A percentile compares a stretch with the other conserved stretches of the same genome.
phyloP scores from a whole-genome alignment of 1,139 yeast genomes.

The Wickerhamiella infanticola region DNA sequence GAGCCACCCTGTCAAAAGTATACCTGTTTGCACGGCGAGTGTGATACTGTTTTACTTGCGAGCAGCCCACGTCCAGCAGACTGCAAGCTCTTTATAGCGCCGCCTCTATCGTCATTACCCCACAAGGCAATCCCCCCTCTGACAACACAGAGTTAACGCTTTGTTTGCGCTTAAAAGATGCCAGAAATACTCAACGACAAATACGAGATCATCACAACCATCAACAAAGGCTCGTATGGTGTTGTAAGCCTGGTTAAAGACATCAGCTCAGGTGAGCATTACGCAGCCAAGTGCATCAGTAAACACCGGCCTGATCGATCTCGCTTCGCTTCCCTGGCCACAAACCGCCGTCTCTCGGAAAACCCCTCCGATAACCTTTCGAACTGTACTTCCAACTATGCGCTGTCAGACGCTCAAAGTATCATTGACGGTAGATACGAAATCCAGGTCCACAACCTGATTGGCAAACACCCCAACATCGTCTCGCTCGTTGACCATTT shows the following conservation, averaged over 20 bases:
- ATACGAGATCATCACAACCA: slow-evolving; percentile 57
- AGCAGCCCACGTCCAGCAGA: too few relatives aligned
- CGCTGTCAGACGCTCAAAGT: slow-evolving; percentile 14
- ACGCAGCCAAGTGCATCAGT: slow-evolving; percentile 71
- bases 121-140: too few relatives aligned
- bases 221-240: slow-evolving; percentile 91
- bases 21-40: too few relatives aligned
- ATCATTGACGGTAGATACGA: slow-evolving; percentile 58
- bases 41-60: too few relatives aligned
- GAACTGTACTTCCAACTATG: neutral
- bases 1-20: too few relatives aligned
- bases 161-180: neutral
- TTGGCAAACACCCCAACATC: slow-evolving; percentile 48
- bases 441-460: slow-evolving; percentile 52
- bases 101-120: too few relatives aligned
- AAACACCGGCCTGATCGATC: slow-evolving; percentile 19
- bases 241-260: slow-evolving; percentile 80
- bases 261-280: slow-evolving; percentile 36
- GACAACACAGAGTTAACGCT: too few relatives aligned
- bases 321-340: neutral
- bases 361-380: neutral
- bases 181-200: slow-evolving; percentile 39
- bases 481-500: slow-evolving; percentile 60
- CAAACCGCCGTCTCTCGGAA: neutral
- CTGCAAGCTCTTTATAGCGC: too few relatives aligned